Evolutionary conservation across 2,329 filamentous ascomycete genomes (phyloP).

Genomic region (Alternaria novae-zelandiae): DNA sequence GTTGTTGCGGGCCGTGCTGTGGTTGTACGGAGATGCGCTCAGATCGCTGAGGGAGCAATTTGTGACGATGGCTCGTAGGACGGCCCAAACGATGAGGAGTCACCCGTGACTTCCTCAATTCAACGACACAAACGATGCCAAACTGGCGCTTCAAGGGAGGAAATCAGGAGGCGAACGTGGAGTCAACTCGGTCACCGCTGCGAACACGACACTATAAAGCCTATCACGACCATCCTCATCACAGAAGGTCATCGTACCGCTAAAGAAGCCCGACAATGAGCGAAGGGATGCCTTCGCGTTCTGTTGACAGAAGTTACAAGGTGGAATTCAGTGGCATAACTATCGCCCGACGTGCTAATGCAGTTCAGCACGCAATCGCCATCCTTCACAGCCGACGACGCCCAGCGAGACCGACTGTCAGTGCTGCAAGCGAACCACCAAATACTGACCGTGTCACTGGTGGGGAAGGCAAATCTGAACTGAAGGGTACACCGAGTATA

Average conservation of each 20-base stretch:
- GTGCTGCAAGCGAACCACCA: neutral
- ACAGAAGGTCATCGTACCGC: neutral
- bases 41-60: neutral
- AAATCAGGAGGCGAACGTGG: neutral
- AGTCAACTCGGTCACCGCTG: too few species aligned
- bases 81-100: neutral
- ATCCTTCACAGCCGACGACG: slow-evolving; percentile 14
- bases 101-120: neutral
- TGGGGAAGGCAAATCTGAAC: slow-evolving; percentile 6
- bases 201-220: too few species aligned
- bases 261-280: slow-evolving; percentile 1
- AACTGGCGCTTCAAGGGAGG: neutral
- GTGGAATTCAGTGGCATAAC: neutral
- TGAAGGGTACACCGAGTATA: slow-evolving; percentile 18
- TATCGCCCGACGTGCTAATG: slow-evolving; percentile 2
- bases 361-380: slow-evolving; percentile 8
- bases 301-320: slow-evolving; percentile 14
- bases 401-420: neutral
- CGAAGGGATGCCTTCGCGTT: slow-evolving; percentile 5
- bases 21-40: neutral
- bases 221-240: too few species aligned
- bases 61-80: neutral
- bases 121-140: neutral
- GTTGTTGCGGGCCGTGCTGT: neutral
- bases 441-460: neutral